Conservation (phyloP, 352 stramenopile genomes). For the Phytophthora hybrid region DNA sequence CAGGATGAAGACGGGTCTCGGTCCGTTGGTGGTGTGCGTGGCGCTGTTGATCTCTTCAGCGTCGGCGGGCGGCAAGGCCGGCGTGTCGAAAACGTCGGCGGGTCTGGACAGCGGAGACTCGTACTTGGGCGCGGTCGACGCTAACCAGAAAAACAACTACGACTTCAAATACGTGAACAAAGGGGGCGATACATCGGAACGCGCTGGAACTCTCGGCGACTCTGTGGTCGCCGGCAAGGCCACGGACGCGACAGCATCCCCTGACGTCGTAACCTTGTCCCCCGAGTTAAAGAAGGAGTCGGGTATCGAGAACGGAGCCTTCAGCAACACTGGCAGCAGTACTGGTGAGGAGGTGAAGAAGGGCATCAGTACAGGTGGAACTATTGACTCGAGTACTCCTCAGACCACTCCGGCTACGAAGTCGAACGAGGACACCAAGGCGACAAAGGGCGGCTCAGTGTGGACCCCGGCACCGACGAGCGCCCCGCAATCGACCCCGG, state of each 20-base stretch:
- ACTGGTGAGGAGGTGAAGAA: constrained; percentile 2
- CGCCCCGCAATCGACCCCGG: constrained; percentile 7
- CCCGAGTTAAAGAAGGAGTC: constrained; percentile 25
- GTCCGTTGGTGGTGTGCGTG: constrained; percentile 22
- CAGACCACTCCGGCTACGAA: constrained; percentile 6
- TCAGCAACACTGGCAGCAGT: constrained; percentile 10
- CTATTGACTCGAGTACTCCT: not conserved
- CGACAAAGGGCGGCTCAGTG: constrained; percentile 7
- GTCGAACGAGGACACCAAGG: constrained; percentile 13
- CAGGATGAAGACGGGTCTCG: constrained; percentile 28
- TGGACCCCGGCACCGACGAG: not conserved
- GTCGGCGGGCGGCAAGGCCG: constrained; percentile 16
- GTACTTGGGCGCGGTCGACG: constrained; percentile 15
- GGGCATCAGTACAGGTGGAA: constrained; percentile 10
- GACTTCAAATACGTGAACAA: constrained; percentile 34
- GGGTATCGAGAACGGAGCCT: constrained; percentile 16
- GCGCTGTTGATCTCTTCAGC: constrained; percentile 22
- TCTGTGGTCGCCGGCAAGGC: constrained; percentile 25
- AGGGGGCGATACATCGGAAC: constrained; percentile 4
- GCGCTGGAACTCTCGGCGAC: constrained; percentile 24
- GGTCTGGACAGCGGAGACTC: constrained; percentile 21
- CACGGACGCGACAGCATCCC: constrained; percentile 19
- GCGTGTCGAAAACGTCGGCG: constrained; percentile 13
- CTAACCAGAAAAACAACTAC: constrained; percentile 21
- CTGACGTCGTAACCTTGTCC: constrained; percentile 14